A percentile compares a stretch with the other conserved stretches of the same genome.
Evolutionary conservation across 148 eudicot genomes (phyloP).

Genomic region (Pouteria glomerata): DNA sequence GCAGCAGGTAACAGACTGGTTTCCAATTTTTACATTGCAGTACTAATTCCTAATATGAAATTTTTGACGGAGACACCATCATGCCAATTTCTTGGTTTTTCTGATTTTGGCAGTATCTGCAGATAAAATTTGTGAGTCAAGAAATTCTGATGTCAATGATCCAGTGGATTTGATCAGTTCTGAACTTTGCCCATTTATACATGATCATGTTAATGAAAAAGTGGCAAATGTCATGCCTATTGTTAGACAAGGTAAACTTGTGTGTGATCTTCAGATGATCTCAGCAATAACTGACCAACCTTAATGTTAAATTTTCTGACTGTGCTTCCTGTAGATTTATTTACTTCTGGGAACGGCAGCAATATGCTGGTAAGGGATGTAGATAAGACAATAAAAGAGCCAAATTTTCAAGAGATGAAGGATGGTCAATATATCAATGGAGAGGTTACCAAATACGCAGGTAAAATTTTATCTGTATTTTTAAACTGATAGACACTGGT

Average conservation of each 20-base stretch:
- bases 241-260: constrained; percentile 13
- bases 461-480: constrained; percentile 1
- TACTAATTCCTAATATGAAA: neutral
- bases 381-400: constrained; percentile 5
- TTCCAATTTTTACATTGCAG: constrained; percentile 8
- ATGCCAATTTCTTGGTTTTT: neutral
- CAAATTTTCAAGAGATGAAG: neutral
- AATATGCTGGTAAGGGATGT: constrained; percentile 4
- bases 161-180: constrained; percentile 1
- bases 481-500: neutral
- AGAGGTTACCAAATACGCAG: constrained; percentile 8
- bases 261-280: neutral
- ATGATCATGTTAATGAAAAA: neutral
- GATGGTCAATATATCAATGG: neutral
- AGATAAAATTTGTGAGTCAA: constrained; percentile 6
- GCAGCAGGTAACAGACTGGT: constrained; percentile 8
- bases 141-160: constrained; percentile 7
- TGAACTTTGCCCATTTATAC: constrained; percentile 5
- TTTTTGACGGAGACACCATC: neutral
- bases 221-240: neutral
- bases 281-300: neutral
- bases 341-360: neutral
- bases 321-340: neutral
- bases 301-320: neutral
- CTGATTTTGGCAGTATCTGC: constrained; percentile 15